Conservation (phyloP, 192 early-diverging fungal genomes). For the Jimgerdemannia lactiflua region DNA sequence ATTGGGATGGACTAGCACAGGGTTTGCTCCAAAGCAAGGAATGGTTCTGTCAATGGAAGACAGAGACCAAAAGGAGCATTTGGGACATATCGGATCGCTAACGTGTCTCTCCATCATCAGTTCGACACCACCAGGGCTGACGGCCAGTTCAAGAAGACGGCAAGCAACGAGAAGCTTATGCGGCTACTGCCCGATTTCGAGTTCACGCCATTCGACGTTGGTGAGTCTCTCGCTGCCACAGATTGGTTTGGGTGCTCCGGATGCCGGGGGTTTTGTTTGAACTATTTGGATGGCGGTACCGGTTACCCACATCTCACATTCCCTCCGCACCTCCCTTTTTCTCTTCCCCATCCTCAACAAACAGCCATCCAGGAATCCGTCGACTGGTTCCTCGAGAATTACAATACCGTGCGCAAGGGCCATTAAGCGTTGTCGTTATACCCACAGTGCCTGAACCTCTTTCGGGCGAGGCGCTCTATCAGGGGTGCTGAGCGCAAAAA, state of each 20-base stretch:
- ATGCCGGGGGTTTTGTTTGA: not conserved
- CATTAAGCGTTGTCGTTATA: not conserved
- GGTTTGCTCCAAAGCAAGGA: not conserved
- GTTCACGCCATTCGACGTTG: constrained; percentile 75
- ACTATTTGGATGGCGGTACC: not conserved
- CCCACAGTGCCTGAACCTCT: not conserved
- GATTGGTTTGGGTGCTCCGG: too few relatives aligned
- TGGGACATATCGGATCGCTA: not conserved
- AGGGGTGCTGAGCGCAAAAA: not conserved
- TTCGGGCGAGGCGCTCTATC: not conserved
- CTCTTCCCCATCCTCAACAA: too few relatives aligned
- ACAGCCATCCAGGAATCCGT: constrained; percentile 65
- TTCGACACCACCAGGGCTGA: constrained; percentile 75
- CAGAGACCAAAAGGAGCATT: not conserved
- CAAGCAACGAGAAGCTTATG: constrained; percentile 73
- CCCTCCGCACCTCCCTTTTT: not conserved
- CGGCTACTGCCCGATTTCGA: constrained; percentile 69
- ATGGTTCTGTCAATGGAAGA: not conserved
- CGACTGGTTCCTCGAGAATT: constrained; percentile 72
- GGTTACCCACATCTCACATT: not conserved
- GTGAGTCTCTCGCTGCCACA: constrained; percentile 19
- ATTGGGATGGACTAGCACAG: not conserved
- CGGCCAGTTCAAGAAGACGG: constrained; percentile 85
- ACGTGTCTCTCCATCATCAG: constrained; percentile 9
- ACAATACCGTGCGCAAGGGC: constrained; percentile 61